phyloP scores from a whole-genome alignment of 352 stramenopile genomes.

The Globisporangium recalcitrans region DNA sequence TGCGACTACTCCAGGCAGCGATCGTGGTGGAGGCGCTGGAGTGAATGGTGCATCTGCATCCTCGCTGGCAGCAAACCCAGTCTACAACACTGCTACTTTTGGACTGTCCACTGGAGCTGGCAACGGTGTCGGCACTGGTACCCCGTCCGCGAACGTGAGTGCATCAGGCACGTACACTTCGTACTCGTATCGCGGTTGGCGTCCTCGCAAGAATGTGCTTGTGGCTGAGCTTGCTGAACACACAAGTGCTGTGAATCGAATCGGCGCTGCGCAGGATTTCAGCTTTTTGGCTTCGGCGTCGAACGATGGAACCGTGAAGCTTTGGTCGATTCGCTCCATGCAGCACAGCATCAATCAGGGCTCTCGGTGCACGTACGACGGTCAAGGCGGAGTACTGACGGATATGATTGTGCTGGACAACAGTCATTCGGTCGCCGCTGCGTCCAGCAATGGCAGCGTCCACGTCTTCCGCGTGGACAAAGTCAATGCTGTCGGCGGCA shows the following conservation, averaged over 20 bases:
- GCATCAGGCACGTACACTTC: constrained; percentile 27
- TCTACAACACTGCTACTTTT: constrained; percentile 17
- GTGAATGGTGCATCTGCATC: constrained; percentile 15
- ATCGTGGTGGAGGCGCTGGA: constrained; percentile 23
- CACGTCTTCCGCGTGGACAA: constrained; percentile 97
- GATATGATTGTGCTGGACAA: constrained; percentile 96
- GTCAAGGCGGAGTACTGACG: constrained; percentile 86
- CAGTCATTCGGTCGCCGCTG: constrained; percentile 92
- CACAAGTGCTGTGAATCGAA: constrained; percentile 87
- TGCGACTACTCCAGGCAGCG: constrained; percentile 20
- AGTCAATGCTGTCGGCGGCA: constrained; percentile 57
- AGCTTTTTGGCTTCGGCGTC: constrained; percentile 95
- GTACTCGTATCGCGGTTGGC: constrained; percentile 68
- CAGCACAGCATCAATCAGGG: constrained; percentile 92
- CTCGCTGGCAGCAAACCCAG: constrained; percentile 21
- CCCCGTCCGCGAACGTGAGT: constrained; percentile 22
- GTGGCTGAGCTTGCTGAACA: constrained; percentile 90
- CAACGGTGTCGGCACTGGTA: constrained; percentile 15
- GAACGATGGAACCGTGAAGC: constrained; percentile 93
- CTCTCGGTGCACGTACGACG: constrained; percentile 91
- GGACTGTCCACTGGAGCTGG: constrained; percentile 10
- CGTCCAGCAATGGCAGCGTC: constrained; percentile 85
- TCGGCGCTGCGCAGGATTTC: constrained; percentile 93
- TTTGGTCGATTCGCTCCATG: constrained; percentile 93
- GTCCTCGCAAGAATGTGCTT: constrained; percentile 76